Conservation (phyloP, 768 basidiomycete species). For the Pleurotus platypus region DNA sequence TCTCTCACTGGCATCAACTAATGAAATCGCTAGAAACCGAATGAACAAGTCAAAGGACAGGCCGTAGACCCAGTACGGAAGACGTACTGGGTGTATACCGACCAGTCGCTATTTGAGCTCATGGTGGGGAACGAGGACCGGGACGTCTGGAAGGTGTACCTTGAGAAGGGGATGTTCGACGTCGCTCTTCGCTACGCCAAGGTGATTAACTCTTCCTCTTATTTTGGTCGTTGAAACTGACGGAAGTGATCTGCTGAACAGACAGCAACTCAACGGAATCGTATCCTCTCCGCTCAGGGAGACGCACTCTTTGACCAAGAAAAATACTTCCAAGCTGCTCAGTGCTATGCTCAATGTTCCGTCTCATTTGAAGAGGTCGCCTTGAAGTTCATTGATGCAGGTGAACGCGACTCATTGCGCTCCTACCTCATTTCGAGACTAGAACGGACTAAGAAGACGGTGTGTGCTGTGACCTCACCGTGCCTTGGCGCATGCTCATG, state of each 20-base stretch:
- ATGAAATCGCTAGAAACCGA: conserved; percentile 53
- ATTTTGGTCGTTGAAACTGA: no score
- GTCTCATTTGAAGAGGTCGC: conserved; percentile 89
- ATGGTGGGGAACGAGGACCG: conserved; percentile 84
- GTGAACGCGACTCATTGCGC: conserved; percentile 86
- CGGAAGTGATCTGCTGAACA: conserved; percentile 21
- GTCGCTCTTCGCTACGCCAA: conserved; percentile 78
- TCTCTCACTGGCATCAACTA: background rate
- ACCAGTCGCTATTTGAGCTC: conserved; percentile 85
- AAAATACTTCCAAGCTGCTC: conserved; percentile 88
- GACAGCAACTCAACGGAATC: conserved; percentile 87
- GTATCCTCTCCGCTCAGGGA: conserved; percentile 81
- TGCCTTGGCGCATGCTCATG: no score
- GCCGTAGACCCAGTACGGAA: conserved; percentile 81
- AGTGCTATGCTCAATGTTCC: conserved; percentile 87
- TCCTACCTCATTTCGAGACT: conserved; percentile 87
- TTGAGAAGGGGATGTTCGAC: conserved; percentile 77
- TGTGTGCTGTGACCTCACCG: conserved; percentile 29
- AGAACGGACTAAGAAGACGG: conserved; percentile 80
- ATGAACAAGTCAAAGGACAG: conserved; percentile 70
- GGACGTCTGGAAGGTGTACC: conserved; percentile 91
- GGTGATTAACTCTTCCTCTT: conserved; percentile 35
- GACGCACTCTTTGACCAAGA: conserved; percentile 74
- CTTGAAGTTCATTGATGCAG: conserved; percentile 84
- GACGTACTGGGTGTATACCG: conserved; percentile 94